Conservation (phyloP, 2,329 filamentous ascomycete genomes). For the Bipolaris oryzae region DNA sequence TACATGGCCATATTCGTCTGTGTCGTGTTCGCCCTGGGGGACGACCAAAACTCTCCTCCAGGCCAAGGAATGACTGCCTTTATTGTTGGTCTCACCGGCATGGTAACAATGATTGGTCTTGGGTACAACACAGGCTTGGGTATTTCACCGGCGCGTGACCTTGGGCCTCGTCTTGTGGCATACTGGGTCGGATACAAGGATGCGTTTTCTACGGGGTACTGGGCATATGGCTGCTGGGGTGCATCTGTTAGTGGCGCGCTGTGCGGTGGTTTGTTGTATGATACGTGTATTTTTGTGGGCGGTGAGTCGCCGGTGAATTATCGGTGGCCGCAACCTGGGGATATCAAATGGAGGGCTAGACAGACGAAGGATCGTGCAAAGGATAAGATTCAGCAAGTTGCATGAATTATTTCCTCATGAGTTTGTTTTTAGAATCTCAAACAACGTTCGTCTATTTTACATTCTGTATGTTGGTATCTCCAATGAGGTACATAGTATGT, state of each 20-base stretch:
- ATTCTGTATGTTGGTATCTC: neutral
- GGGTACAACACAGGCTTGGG: constrained; percentile 48
- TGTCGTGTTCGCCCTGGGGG: constrained; percentile 69
- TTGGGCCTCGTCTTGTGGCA: constrained; percentile 70
- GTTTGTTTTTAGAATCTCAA: no score
- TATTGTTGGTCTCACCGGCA: constrained; percentile 34
- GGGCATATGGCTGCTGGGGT: constrained; percentile 37
- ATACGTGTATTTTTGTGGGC: constrained; percentile 40
- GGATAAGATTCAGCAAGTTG: constrained; percentile 23
- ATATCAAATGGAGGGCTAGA: constrained; percentile 27
- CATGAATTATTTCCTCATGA: neutral
- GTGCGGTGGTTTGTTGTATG: constrained; percentile 38
- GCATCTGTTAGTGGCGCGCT: constrained; percentile 34
- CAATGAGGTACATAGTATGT: neutral
- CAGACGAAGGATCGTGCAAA: constrained; percentile 24
- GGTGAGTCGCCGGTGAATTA: constrained; percentile 41
- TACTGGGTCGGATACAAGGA: constrained; percentile 71
- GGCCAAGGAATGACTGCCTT: constrained; percentile 58
- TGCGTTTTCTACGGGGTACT: constrained; percentile 35
- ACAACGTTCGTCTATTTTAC: neutral
- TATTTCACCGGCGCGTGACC: constrained; percentile 73
- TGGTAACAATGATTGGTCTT: constrained; percentile 33
- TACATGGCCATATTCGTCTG: constrained; percentile 71
- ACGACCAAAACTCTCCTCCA: constrained; percentile 53
- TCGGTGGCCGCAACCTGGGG: constrained; percentile 33